phyloP scores from a whole-genome alignment of 768 basidiomycete species.

The Suillus subalutaceus region DNA sequence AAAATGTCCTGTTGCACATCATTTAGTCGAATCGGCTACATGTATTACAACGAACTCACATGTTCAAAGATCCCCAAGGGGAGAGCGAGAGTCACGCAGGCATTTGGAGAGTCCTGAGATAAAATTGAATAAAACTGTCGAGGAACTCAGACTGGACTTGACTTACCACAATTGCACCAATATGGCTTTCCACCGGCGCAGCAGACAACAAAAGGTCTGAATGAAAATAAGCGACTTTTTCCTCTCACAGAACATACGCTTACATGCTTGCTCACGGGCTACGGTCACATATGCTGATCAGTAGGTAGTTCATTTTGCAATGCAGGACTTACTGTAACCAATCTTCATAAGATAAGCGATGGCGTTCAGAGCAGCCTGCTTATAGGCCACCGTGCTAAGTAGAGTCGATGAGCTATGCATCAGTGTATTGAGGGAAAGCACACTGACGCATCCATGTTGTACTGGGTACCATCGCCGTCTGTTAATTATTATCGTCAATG shows the following conservation, averaged over 20 bases:
- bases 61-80: conserved; percentile 80
- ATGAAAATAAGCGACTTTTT: not conserved
- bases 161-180: conserved; percentile 70
- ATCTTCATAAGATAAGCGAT: conserved; percentile 72
- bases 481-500: conserved; percentile 1
- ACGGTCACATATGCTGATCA: not conserved
- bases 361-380: conserved; percentile 77
- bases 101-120: conserved; percentile 73
- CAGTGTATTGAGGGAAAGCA: not conserved
- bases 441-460: conserved; percentile 74
- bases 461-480: conserved; percentile 77
- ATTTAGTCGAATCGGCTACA: not conserved
- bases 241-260: conserved; percentile 13
- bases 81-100: conserved; percentile 73
- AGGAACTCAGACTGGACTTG: not conserved
- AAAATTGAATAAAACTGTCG: not conserved
- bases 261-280: conserved; percentile 81
- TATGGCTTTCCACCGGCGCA: conserved; percentile 70
- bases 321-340: conserved; percentile 62
- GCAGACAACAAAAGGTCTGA: conserved; percentile 68
- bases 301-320: conserved; percentile 2
- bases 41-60: conserved; percentile 38
- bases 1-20: conserved; percentile 58
- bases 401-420: not conserved
- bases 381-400: conserved; percentile 72